Conservation (phyloP, 148 eudicot species). For the Chenopodium berlandieri region DNA sequence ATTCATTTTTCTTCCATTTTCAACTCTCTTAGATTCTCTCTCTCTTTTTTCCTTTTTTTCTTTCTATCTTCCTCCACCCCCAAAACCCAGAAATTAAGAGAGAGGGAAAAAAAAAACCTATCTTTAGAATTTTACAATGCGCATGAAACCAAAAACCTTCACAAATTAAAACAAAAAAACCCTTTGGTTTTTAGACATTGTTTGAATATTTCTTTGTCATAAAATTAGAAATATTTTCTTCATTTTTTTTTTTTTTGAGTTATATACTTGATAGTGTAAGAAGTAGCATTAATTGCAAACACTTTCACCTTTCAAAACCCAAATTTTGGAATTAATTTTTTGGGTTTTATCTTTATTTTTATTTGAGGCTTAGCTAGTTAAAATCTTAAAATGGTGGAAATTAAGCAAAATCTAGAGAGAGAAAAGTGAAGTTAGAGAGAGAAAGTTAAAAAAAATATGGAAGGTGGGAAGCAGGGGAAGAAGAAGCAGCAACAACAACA, state of each 20-base stretch:
- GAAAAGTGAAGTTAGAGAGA: background rate
- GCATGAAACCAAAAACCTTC: slow-evolving; percentile 10
- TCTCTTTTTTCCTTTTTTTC: background rate
- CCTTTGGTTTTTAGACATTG: background rate
- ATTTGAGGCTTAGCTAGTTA: background rate
- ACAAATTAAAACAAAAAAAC: background rate
- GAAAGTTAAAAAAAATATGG: slow-evolving; percentile 8
- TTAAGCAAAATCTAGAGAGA: background rate
- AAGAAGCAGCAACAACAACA: background rate
- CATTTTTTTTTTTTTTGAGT: background rate
- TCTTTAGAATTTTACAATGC: background rate
- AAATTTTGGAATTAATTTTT: background rate
- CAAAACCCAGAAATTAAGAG: too few species aligned
- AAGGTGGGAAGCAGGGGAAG: slow-evolving; percentile 17
- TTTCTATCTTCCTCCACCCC: background rate
- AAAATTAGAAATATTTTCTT: slow-evolving; percentile 3
- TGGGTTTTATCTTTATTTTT: background rate
- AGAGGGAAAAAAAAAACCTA: background rate
- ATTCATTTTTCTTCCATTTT: too few species aligned
- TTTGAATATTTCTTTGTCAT: slow-evolving; percentile 23
- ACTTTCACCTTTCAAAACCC: slow-evolving; percentile 12
- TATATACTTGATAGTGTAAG: slow-evolving; percentile 13
- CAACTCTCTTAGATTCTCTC: too few species aligned
- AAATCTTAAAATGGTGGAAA: background rate
- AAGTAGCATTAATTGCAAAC: slow-evolving; percentile 16